A percentile compares a stretch with the other conserved stretches of the same genome.
Conservation (phyloP, 2,329 filamentous ascomycete genomes). For the Exophiala dermatitidis region DNA sequence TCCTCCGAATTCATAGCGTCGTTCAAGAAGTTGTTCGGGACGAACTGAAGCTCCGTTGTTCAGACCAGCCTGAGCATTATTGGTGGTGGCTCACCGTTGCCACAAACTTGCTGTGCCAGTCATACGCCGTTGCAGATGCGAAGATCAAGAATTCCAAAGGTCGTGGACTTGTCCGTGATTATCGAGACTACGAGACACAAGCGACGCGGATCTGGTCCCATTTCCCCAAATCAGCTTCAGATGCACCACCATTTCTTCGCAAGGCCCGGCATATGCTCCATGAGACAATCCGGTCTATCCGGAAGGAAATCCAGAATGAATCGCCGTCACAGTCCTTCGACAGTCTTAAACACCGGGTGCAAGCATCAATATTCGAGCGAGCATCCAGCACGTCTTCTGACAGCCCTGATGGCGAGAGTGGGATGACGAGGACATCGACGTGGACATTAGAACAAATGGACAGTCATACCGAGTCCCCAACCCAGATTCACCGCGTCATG, state of each 20-base stretch:
- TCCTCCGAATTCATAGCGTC: slow-evolving; percentile 43
- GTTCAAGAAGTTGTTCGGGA: slow-evolving; percentile 44
- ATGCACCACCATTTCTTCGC: slow-evolving; percentile 30
- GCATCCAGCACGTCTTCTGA: slow-evolving; percentile 42
- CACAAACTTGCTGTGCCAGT: slow-evolving; percentile 36
- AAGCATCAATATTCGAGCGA: slow-evolving; percentile 41
- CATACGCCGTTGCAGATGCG: slow-evolving; percentile 37
- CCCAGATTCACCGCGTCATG: slow-evolving; percentile 18
- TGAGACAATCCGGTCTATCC: slow-evolving; percentile 33
- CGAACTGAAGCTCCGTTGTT: slow-evolving; percentile 32
- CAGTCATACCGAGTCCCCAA: slow-evolving; percentile 20
- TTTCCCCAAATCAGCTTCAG: slow-evolving; percentile 33
- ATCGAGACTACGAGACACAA: slow-evolving; percentile 44
- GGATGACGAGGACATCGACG: slow-evolving; percentile 21
- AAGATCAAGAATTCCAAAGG: slow-evolving; percentile 36
- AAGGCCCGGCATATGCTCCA: slow-evolving; percentile 34
- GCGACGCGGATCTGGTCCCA: slow-evolving; percentile 36
- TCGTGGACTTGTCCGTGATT: slow-evolving; percentile 40
- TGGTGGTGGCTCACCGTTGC: slow-evolving; percentile 40
- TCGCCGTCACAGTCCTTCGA: slow-evolving; percentile 37
- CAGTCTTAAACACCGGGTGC: slow-evolving; percentile 29
- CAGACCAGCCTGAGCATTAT: slow-evolving; percentile 30
- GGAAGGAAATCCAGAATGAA: slow-evolving; percentile 36
- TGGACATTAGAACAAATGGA: slow-evolving; percentile 24
- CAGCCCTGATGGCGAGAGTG: slow-evolving; percentile 31